A percentile compares a stretch with the other conserved stretches of the same genome.
Evolutionary conservation across 2,329 filamentous ascomycete genomes (phyloP).

Genomic region (Fonsecaea multimorphosa): DNA sequence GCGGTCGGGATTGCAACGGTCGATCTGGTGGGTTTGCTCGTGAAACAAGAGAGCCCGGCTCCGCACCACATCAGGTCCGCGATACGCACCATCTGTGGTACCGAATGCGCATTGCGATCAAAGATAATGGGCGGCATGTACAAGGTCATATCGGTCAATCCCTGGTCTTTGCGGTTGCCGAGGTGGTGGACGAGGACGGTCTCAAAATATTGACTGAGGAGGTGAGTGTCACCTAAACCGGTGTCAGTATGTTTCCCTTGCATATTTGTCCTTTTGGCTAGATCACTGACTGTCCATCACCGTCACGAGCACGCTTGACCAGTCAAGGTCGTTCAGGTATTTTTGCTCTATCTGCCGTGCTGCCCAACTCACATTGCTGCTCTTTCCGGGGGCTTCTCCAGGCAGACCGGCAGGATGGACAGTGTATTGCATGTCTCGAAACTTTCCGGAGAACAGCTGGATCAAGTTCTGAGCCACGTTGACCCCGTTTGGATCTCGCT

Average conservation of each 20-base stretch:
- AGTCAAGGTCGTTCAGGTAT: constrained; percentile 57
- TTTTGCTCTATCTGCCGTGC: constrained; percentile 69
- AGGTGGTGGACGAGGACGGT: constrained; percentile 69
- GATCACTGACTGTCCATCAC: constrained; percentile 70
- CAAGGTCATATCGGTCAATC: constrained; percentile 60
- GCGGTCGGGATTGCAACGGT: constrained; percentile 73
- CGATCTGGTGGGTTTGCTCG: constrained; percentile 67
- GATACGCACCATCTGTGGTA: constrained; percentile 71
- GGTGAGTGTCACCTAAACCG: constrained; percentile 69
- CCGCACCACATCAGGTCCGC: constrained; percentile 75
- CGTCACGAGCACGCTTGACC: constrained; percentile 70
- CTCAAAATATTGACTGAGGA: constrained; percentile 71
- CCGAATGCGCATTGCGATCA: constrained; percentile 72
- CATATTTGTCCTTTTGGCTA: neutral
- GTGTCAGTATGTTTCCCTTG: constrained; percentile 1
- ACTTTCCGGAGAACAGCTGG: constrained; percentile 68
- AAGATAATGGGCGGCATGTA: constrained; percentile 76
- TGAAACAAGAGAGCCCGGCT: constrained; percentile 65
- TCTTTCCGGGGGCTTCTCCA: constrained; percentile 74
- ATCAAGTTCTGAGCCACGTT: constrained; percentile 67
- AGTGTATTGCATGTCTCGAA: constrained; percentile 70
- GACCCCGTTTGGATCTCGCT: constrained; percentile 67
- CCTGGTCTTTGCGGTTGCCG: constrained; percentile 61
- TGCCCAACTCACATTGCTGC: constrained; percentile 75
- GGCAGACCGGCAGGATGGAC: constrained; percentile 70